Base-by-base conservation (phyloP, 2,329 filamentous ascomycete genomes). In the Fusarium sarcochroum region DNA sequence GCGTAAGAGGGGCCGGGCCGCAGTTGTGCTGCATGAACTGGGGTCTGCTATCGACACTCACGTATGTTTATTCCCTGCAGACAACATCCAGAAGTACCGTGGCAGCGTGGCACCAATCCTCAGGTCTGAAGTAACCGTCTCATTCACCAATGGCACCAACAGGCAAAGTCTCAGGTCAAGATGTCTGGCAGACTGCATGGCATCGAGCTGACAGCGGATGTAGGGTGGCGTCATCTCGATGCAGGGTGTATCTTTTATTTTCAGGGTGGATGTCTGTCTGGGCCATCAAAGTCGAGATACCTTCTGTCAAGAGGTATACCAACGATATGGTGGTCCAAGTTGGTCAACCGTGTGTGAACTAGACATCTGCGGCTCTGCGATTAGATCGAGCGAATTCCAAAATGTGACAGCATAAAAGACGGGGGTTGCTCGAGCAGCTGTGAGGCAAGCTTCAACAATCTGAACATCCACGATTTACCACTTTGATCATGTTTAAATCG, bases 301-400 rank as follows among this genome's bases (percentile, higher is more conserved):
- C 44, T 32, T 42, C 25, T 25, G 27, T 45, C 32, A 18, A 25
- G 30, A 49, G 54, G 51, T 32, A 35, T 50, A 58, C 48, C 58
- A 66, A 69, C 66, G 56, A 57, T 58, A 69, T 73, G 27, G 59
- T 59, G 48, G 71, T 71, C 69, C 64, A 68, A 75, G 47, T 62
- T 68, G 48, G 63, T 60, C 53, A 68, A 57, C 35, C 46, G 53
- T 48, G 46, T 37, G 54, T 48, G 55, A 45, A n/a, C 32, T 45
- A 71, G 75, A 73, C 73, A 73, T 60, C 50, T 68, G 71, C 37
- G 70, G 71, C 71, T 74, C 71, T 73, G 59, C 61, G 32, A 18
- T 15, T 38, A 21, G 20, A 17, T 42, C 6, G 13, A 35, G 46
- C 21, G 37, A 52, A 51, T 38, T 23, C 34, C 25, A 40, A 46